Conservation (phyloP, 495 filamentous ascomycete genomes). For the Aspergillus bertholletiae region DNA sequence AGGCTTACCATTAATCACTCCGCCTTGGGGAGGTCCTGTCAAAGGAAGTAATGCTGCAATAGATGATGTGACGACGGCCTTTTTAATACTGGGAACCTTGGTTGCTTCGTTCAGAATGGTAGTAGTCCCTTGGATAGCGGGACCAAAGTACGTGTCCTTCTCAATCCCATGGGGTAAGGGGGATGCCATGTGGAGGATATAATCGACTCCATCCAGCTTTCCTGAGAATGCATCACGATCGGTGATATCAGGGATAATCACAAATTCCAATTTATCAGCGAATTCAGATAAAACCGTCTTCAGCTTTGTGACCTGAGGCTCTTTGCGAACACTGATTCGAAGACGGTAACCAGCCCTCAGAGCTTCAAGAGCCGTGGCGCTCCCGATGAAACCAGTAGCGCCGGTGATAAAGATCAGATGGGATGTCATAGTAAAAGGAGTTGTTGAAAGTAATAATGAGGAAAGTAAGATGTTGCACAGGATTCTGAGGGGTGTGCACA, state of each 20-base stretch:
- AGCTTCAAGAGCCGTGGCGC: constrained; percentile 31
- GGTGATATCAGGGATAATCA: constrained; percentile 31
- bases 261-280: constrained; percentile 21
- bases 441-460: too few relatives aligned
- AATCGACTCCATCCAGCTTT: constrained; percentile 31
- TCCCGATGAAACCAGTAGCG: constrained; percentile 41
- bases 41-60: constrained; percentile 28
- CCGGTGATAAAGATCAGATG: constrained; percentile 44
- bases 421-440: constrained; percentile 7
- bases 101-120: constrained; percentile 29
- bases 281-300: constrained; percentile 15
- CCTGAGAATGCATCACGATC: constrained; percentile 24
- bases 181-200: constrained; percentile 39
- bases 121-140: constrained; percentile 29
- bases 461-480: too few relatives aligned
- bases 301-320: constrained; percentile 20
- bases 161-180: constrained; percentile 26
- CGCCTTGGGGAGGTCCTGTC: constrained; percentile 18
- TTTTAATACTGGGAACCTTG: constrained; percentile 26
- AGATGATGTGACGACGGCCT: constrained; percentile 35
- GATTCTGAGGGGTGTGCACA: too few relatives aligned
- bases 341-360: constrained; percentile 35
- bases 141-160: constrained; percentile 26
- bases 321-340: constrained; percentile 31
- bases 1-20: constrained; percentile 23